Evolutionary conservation across 2,329 filamentous ascomycete genomes (phyloP), one percentile per base, ranked within the genome.

Genomic region (Hypoxylon sp.): DNA sequence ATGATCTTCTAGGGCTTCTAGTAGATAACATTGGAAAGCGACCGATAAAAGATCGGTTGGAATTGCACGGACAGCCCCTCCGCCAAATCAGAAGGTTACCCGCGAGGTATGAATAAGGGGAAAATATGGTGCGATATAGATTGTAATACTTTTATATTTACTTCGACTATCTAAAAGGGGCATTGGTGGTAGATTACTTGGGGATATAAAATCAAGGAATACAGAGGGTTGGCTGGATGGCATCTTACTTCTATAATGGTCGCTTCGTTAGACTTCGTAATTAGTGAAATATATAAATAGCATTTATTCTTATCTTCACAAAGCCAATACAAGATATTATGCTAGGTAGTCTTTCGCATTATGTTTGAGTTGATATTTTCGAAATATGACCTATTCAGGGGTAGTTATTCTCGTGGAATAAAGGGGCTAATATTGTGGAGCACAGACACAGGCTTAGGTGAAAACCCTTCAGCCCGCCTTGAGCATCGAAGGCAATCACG

Each of bases 1-100:
- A 64, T 64, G 62, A 35, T 64, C 20, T 64, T 64, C 20, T 64
- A 60, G 27, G 37, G 2, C 14, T 42, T 22, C 11, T 17, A 6
- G 25, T 20, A 1, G 2, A 11, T 11, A 37, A 11, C 30, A 42
- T 10, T 44, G 20, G 46, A 11, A 27, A 27, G 6, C 13, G 3
- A 5, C 2, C 11, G 6, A 49, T 49, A 7, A 22, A 30, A 14
- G 11, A 13, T n/a, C 2, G n/a, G 22, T 49, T 49, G 14, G 11
- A 22, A 13, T 2, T 48, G 44, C 37, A 3, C n/a, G 14, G n/a
- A 8, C n/a, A 42, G n/a, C n/a, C 2, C 5, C 17, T 42, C n/a
- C 37, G 35, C 37, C n/a, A 8, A 42, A 2, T 17, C n/a, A 17
- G 14, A 7, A 42, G 13, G 14, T 14, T 48, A 1, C 11, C 13